Base-by-base conservation (phyloP, 164 flowering plant genomes). In the Litsea cubeba region DNA sequence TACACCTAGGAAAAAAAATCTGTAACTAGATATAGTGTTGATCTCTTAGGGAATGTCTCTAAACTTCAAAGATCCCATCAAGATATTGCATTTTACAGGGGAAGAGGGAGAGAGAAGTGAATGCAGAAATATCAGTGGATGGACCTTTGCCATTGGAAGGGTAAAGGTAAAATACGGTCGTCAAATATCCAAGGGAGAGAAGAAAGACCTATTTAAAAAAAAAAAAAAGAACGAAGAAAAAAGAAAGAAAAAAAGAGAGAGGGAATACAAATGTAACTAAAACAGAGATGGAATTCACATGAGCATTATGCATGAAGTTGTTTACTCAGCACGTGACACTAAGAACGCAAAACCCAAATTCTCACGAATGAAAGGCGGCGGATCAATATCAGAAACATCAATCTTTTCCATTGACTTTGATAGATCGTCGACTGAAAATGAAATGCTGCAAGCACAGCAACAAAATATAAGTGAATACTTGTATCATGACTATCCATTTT, bases 361-460 rank as follows among this genome's bases (percentile, higher is more conserved):
- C 82, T 95, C 98, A 6, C 88, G 97, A 76, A 95, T 91, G 60
- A 93, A 87, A 10, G 97, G 91, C 0, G 98, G 99, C 62, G 97
- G 97, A 68, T 93, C 98, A 6, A 93, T 79, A 76, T 95, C 98
- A 0, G 89, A 74, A 40, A 93, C 87, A 80, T 88, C 93, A 57
- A 95, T 87, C 81, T 88, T 91, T 74, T 89, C 94, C 92, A 90
- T 91, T n/a, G 99, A 93, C 87, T 95, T 95, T 46, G 99, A 93
- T 73, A 95, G 75, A 76, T 95, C 99, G 81, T 93, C 97, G 35
- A 91, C 97, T 28, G 96, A 91, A 77, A 95, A 95, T 5, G 98
- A 98, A 78, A 95, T 93, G 88, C 99, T 95, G 97, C 88, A 83
- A 20, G 97, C 88, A 83, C 15, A 6, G 75, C 22, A 3, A 76